These are phyloP conservation scores for Phaeodactylum tricornutum DNA, from an alignment of 108 stramenopile species.

Conservation along the genomic window DNA sequence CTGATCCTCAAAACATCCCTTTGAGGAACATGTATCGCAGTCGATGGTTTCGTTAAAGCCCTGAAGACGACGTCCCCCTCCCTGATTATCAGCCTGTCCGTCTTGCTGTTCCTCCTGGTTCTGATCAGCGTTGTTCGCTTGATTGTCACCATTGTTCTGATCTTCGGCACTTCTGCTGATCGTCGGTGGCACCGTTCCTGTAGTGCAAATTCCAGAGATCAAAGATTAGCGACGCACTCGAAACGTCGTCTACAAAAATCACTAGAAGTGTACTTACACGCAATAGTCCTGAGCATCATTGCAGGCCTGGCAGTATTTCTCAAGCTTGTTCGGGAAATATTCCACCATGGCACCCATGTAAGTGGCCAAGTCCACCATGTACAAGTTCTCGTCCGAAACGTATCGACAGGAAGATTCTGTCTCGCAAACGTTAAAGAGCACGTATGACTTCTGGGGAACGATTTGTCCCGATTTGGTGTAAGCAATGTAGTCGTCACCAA, in stretches of 20 bases:
- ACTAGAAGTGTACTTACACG: constrained; percentile 1
- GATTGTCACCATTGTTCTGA: not conserved
- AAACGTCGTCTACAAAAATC: not conserved
- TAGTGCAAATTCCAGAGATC: not conserved
- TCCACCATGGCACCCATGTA: constrained; percentile 2
- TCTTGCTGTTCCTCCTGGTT: not conserved
- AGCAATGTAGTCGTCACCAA: constrained; percentile 15
- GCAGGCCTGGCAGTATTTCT: constrained; percentile 7
- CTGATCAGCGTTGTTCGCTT: not conserved
- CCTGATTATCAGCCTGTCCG: constrained; percentile 3
- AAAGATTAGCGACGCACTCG: not conserved
- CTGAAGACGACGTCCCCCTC: not conserved
- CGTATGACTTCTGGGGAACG: constrained; percentile 23
- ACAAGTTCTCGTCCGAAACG: not conserved
- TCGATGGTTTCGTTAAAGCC: not conserved
- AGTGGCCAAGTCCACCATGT: not conserved
- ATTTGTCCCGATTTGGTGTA: constrained; percentile 18
- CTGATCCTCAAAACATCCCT: not conserved
- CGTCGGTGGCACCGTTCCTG: not conserved
- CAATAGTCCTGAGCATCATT: constrained; percentile 5
- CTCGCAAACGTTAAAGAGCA: constrained; percentile 22
- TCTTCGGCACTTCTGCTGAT: not conserved
- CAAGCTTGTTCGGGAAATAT: not conserved
- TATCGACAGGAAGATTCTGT: not conserved
- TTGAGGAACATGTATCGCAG: not conserved